These are phyloP conservation scores for Macrolepiota fuliginosa DNA, from an alignment of 768 basidiomycete genomes.

Conservation along the genomic window DNA sequence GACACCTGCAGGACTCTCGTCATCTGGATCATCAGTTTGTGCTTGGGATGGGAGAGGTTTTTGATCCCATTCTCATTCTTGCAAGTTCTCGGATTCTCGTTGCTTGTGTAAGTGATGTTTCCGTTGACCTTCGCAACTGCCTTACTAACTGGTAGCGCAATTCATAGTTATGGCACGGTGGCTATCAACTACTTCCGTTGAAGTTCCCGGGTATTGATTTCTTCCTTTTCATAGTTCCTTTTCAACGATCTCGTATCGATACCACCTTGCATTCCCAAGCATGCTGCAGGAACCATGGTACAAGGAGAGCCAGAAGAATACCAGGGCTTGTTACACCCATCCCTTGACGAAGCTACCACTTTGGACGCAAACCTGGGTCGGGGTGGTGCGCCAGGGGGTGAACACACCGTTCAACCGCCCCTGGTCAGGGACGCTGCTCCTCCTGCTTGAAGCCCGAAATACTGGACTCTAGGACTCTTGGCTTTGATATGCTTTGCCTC, in stretches of 20 bases:
- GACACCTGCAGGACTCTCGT: slow-evolving; percentile 94
- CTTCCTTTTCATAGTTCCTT: slow-evolving; percentile 56
- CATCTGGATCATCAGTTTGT: slow-evolving; percentile 92
- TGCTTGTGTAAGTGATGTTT: slow-evolving; percentile 75
- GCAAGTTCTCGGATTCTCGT: slow-evolving; percentile 82
- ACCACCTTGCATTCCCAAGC: slow-evolving; percentile 61
- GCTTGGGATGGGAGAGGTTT: slow-evolving; percentile 87
- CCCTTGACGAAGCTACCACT: slow-evolving; percentile 75
- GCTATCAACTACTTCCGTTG: slow-evolving; percentile 21
- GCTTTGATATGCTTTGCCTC: too few species aligned
- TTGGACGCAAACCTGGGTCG: slow-evolving; percentile 78
- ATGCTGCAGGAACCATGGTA: slow-evolving; percentile 24
- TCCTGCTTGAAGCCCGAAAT: not conserved
- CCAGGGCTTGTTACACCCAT: slow-evolving; percentile 43
- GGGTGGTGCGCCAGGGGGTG: slow-evolving; percentile 65
- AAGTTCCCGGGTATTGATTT: slow-evolving; percentile 11
- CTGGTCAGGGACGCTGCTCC: not conserved
- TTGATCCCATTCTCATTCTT: slow-evolving; percentile 78
- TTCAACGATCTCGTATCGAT: slow-evolving; percentile 81
- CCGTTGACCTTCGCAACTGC: not conserved
- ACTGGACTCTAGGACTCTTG: too few species aligned
- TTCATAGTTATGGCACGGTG: slow-evolving; percentile 79
- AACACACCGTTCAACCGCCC: slow-evolving; percentile 25
- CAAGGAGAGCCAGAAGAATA: slow-evolving; percentile 55
- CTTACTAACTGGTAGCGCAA: slow-evolving; percentile 1